Evolutionary conservation across 352 stramenopile genomes (phyloP), one percentile per base, ranked within the genome.

Genomic region (Phytophthora europaea): DNA sequence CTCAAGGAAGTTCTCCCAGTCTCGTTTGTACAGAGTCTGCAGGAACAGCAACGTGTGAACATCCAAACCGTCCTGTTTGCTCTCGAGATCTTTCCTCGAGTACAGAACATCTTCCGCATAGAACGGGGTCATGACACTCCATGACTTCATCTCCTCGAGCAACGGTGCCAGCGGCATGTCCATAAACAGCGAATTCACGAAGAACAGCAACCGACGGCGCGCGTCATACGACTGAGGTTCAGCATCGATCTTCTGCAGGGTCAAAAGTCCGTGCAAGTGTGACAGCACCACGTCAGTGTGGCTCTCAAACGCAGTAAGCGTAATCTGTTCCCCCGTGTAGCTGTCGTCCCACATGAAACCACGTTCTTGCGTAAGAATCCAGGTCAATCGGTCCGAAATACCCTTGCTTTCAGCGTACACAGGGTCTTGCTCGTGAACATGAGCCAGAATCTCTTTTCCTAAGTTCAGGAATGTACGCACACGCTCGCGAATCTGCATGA

Each of bases 151-250:
- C 71, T 99, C 96, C 61, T 98, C 91, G 7, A 99, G 93, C 50
- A 98, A 89, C 15, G 98, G 98, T 13, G 98, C 97, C 62, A 98
- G 80, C 0, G 98, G 98, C 91, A 99, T 99, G 75, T 99, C 97
- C 98, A 99, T 99, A 81, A 99, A 99, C n/a, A 99, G 77, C 63
- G 97, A 99, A 75, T 99, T 99, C 26, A 99, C 96, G 70, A 99
- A 99, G 84, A 99, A 99, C 7, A 98, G 94, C 28, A 99, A 78
- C 26, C 98, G 94, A 22, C 98, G 91, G 31, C 93, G 92, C 0
- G 94, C 98, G 80, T 99, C 98, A 65, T 98, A 98, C 26, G 95
- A 99, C 48, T 96, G 97, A 16, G 98, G 98, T 80, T 99, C 98
- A 2, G 98, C 97, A 73, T 99, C 98, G 61, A 99, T 98, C 45